Evolutionary conservation across 2,329 filamentous ascomycete genomes (phyloP), one percentile per base, ranked within the genome.

Genomic region (Rutstroemia sydowiana): DNA sequence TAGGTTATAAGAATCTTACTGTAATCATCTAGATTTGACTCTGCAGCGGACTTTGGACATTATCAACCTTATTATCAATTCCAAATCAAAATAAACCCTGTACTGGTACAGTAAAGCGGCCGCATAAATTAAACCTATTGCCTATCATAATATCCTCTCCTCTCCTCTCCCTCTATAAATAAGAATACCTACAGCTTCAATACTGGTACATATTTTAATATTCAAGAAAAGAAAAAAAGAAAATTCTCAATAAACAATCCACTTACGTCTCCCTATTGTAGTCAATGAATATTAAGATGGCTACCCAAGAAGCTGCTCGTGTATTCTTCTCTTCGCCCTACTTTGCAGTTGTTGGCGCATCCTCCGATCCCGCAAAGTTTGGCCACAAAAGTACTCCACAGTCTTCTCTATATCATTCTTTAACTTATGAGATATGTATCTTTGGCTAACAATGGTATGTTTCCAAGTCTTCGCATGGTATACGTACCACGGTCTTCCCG

Each of bases 301-400:
- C 77, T 20, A 87, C 87, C 73, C 84, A 90, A 66, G 75, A 81
- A 43, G 79, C 85, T 42, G 83, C 89, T 42, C 82, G 81, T 57
- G 76, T 77, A 11, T 96, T 96, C 76, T 95, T 96, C 73, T 76
- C 81, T 3, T 85, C 85, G 7, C 80, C 85, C 23, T 75, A 78
- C 59, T 95, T 92, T 68, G 91, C 92, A 53, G 92, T 96, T 26
- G 89, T 91, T 18, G 92, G 92, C 62, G 92, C 92, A 34, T 92
- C 86, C 66, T 87, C 87, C 48, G 89, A 95, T 70, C 75, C 86
- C 37, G 73, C 76, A 66, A 96, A 95, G 69, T 96, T 87, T 65
- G 92, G 93, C 21, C 86, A 95, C 70, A 91, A 89, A 74, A 83
- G 90, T 91, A 69, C 53, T 36, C n/a, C 26, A 42, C 8, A 26